phyloP scores from a whole-genome alignment of 2,329 filamentous ascomycete species.

The Raffaelea arxii region DNA sequence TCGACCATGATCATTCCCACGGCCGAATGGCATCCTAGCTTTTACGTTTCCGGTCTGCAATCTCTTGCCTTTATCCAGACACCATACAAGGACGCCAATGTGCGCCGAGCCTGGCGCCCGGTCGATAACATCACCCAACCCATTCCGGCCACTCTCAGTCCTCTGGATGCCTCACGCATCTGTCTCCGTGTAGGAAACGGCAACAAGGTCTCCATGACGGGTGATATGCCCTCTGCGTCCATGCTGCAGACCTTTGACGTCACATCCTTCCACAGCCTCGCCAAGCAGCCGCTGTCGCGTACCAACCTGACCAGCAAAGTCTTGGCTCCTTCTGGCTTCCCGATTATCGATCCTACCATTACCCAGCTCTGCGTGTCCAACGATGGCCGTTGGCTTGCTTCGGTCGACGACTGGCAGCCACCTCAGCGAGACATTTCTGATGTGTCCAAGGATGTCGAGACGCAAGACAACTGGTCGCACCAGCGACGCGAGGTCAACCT shows the following conservation, averaged over 20 bases:
- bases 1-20: slow-evolving; percentile 86
- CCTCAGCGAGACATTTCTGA: slow-evolving; percentile 57
- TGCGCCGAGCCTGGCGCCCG: slow-evolving; percentile 40
- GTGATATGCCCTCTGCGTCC: slow-evolving; percentile 39
- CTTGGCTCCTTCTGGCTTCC: slow-evolving; percentile 58
- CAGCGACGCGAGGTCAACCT: slow-evolving; percentile 65
- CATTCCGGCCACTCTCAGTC: slow-evolving; percentile 54
- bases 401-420: slow-evolving; percentile 83
- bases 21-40: slow-evolving; percentile 73
- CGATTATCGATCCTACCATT: slow-evolving; percentile 69
- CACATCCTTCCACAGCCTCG: slow-evolving; percentile 64
- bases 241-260: slow-evolving; percentile 79
- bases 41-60: slow-evolving; percentile 79
- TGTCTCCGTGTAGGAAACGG: slow-evolving; percentile 58
- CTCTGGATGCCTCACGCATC: slow-evolving; percentile 51
- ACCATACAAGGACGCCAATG: slow-evolving; percentile 40
- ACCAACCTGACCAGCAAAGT: slow-evolving; percentile 81
- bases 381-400: slow-evolving; percentile 84
- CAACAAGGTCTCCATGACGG: slow-evolving; percentile 45
- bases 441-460: slow-evolving; percentile 32
- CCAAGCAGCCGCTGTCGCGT: slow-evolving; percentile 79
- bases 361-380: slow-evolving; percentile 64
- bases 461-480: slow-evolving; percentile 31
- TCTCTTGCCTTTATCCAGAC: slow-evolving; percentile 41
- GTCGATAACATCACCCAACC: slow-evolving; percentile 33